Evolutionary conservation across 2,329 filamentous ascomycete genomes (phyloP), one percentile per base, ranked within the genome.

Genomic region (Stagonosporopsis vannaccii): DNA sequence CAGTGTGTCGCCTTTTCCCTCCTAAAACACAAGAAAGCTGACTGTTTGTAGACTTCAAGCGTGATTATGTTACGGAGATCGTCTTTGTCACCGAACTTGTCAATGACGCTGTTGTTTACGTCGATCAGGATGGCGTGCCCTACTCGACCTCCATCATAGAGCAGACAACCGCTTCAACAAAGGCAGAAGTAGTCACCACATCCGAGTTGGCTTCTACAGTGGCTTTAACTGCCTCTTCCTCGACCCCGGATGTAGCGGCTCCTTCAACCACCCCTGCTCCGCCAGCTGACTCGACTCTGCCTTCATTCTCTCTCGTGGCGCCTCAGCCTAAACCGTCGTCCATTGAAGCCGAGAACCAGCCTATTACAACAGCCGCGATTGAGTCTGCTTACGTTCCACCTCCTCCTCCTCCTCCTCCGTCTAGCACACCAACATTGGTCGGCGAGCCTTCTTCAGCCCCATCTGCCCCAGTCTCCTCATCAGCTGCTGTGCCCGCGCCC

Each of bases 11-110:
- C 17, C 19, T 12, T 19, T 30, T 6, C 3, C 4, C 12, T 13
- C 26, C 15, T 26, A 5, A 44, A 13, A 37, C 17, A 30, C 22
- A 22, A 5, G 15, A 17, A 35, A 28, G 33, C 60, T 69, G 33
- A 71, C 43, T 26, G 4, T n/a, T 25, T 46, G 17, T 26, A 70
- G 71, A 70, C 32, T 35, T 62, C 42, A 74, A 73, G 64, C 73
- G 73, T 39, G 66, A 60, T 30, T 35, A 73, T n/a, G 53, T 69
- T 37, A 76, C 72, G 22, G 66, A 75, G 58, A 57, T 71, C 22
- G 57, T 69, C 32, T 72, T 59, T 52, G 69, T 72, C 25, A 75
- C 73, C 7, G 61, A 70, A 50, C 67, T 62, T 8, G 55, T 73
- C 35, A 68, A 67, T 5, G 59, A 72, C 44, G 71, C 68, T 48